These are phyloP conservation scores for Beauveria pseudobassiana DNA, from an alignment of 2,329 filamentous ascomycete genomes.

Conservation along the genomic window DNA sequence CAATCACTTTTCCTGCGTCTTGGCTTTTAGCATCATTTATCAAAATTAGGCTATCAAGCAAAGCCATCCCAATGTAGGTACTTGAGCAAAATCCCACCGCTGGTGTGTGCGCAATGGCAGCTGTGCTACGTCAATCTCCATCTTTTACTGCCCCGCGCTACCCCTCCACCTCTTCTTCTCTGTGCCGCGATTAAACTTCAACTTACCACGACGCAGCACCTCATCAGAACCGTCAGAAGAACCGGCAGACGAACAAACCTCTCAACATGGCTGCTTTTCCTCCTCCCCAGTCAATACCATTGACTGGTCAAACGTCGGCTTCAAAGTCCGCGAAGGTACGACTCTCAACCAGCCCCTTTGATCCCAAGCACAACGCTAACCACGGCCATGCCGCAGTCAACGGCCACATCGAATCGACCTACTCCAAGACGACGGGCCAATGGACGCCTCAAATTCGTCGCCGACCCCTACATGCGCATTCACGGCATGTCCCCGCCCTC, in stretches of 20 bases:
- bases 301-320: constrained; percentile 91
- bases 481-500: constrained; percentile 89
- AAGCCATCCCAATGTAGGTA: not conserved
- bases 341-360: too few species aligned
- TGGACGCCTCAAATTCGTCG: constrained; percentile 77
- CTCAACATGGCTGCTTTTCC: constrained; percentile 51
- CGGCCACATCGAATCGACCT: constrained; percentile 86
- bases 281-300: constrained; percentile 73
- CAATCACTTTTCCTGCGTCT: not conserved
- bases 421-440: constrained; percentile 62
- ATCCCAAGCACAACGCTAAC: too few species aligned
- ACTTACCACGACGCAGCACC: not conserved
- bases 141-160: not conserved
- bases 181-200: not conserved
- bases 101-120: not conserved
- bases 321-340: constrained; percentile 80
- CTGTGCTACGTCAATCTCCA: not conserved
- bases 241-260: not conserved
- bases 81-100: too few species aligned
- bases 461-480: constrained; percentile 76
- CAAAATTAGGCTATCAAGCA: not conserved
- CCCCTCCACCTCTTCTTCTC: not conserved
- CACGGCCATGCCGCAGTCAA: constrained; percentile 54
- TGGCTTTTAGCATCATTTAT: not conserved
- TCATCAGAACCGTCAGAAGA: not conserved